Conservation (phyloP, 805 yeast species). For the Gaillardinia entomophila region DNA sequence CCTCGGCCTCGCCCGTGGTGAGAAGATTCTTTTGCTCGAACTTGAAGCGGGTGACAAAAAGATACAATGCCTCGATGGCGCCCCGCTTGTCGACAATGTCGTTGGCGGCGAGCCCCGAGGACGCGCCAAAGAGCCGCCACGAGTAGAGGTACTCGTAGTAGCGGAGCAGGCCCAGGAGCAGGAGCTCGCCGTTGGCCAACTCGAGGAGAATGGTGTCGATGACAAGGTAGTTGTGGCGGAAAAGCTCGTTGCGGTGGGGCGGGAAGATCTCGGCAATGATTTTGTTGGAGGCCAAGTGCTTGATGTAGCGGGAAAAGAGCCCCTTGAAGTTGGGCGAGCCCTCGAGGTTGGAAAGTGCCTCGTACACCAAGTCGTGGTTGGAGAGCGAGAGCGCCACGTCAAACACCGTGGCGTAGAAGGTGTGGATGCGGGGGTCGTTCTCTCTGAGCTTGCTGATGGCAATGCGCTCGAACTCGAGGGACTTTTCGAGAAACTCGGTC, state of each 20-base stretch:
- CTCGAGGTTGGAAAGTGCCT: conserved; percentile 10
- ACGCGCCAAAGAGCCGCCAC: conserved; percentile 33
- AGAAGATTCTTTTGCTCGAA: conserved; percentile 14
- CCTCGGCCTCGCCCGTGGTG: conserved; percentile 10
- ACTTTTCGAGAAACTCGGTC: conserved; percentile 9
- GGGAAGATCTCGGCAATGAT: conserved; percentile 19
- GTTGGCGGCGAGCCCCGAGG: conserved; percentile 5
- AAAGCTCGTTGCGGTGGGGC: conserved; percentile 11
- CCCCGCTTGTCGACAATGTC: conserved; percentile 36
- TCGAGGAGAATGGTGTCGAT: conserved; percentile 29
- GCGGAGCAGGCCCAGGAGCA: conserved; percentile 23
- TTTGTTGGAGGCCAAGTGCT: conserved; percentile 17
- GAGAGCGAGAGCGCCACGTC: conserved; percentile 18
- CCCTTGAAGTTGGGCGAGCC: conserved; percentile 7
- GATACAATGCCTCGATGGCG: conserved; percentile 34
- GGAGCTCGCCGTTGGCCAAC: conserved; percentile 25
- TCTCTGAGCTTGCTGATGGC: conserved; percentile 17
- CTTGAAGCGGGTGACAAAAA: conserved; percentile 30
- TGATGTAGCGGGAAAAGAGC: conserved; percentile 19
- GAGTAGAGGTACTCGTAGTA: conserved; percentile 34
- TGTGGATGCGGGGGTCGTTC: conserved; percentile 5
- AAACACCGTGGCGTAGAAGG: conserved; percentile 17
- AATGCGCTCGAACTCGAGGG: conserved; percentile 19
- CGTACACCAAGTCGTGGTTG: conserved; percentile 13
- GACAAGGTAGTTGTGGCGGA: conserved; percentile 18